Evolutionary conservation across 2,329 filamentous ascomycete genomes (phyloP), one percentile per base, ranked within the genome.

Genomic region (Aspergillus candidus): DNA sequence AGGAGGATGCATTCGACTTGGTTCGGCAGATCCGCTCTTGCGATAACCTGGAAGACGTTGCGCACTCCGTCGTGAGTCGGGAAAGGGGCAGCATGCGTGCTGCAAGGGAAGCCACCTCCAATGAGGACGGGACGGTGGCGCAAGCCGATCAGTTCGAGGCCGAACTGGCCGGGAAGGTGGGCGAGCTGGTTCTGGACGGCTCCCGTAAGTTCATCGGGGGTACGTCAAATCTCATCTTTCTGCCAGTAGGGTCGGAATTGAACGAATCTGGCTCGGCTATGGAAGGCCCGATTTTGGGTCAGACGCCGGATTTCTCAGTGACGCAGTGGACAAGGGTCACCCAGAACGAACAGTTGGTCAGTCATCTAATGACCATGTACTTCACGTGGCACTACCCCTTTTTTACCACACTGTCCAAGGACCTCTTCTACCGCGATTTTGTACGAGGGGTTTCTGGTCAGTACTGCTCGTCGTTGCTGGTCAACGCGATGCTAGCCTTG

Each of bases 361-460:
- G 83, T 12, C 91, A 96, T 65, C 79, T 98, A 13, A 80, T 98
- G 61, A 91, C 90, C 59, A 90, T 97, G 87, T 98, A 98, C 69
- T 97, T 97, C 69, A 88, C 83, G 56, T 97, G 91, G 86, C 93
- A 97, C 67, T 97, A 97, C 66, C 84, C 89, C 13, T 97, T 93
- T 68, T 98, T 97, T 65, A 91, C 89, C 4, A 93, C 87, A 0
- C 73, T 97, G 6, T 91, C 90, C 11, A 94, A 88, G 63, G 82
- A 77, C 32, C 72, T 94, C 29, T 97, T 98, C 62, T 90, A 87
- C 61, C 78, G 84, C 34, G 90, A 97, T 62, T 96, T 94, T 56
- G 65, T 84, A 35, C 77, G 76, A 11, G 91, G 93, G 1, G 67
- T 73, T 64, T 59, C 79, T 35, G 86, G 82, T 0, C 75, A 83